Base-by-base conservation (phyloP, 2,329 filamentous ascomycete genomes). In the Cordyceps cicadae region DNA sequence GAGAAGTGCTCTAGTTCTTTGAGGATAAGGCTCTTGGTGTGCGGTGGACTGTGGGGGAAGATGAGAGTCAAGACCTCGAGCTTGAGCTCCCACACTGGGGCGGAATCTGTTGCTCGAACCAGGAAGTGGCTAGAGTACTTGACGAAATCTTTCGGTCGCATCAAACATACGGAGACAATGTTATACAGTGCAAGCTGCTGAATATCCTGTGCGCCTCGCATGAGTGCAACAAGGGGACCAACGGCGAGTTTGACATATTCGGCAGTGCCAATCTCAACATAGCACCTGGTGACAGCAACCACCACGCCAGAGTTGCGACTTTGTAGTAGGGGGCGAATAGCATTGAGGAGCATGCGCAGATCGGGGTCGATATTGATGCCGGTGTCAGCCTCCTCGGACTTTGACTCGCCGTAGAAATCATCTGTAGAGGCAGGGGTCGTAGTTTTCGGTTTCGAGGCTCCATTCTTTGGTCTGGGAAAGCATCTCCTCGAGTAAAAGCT, bases 1-100 rank as follows among this genome's bases (percentile, higher is more conserved):
- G 90, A 91, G 72, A 97, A 97, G 75, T 97, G 93, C 69, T 96
- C 92, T 6, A 99, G 81, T 71, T 99, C 94, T 65, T 89, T 92
- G 55, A 99, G 81, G 51, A 97, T 90, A 7, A 99, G 81, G 61
- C 89, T 89, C 72, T 96, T 95, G 62, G 89, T 78, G 62, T 90
- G 87, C 11, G 83, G 72, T 6, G 87, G 86, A 65, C 87, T 87
- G 69, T 96, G 83, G 0, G 93, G 92, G 68, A 97, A 99, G 66
- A 97, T 87, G 63, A 99, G 80, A 0, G 94, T 93, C 60, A 97
- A 79, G 4, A 96, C 78, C 72, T 99, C 95, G 29, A 99, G 80
- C 74, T 99, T 99, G 45, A 97, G 81, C 63, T 88, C 87, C 90
- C 92, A 96, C 21, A 96, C 88, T 21, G 90, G 84, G 15, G 88